A percentile compares a stretch with the other conserved stretches of the same genome.
Conservation (phyloP, 2,329 filamentous ascomycete genomes). For the Claviceps paspali region DNA sequence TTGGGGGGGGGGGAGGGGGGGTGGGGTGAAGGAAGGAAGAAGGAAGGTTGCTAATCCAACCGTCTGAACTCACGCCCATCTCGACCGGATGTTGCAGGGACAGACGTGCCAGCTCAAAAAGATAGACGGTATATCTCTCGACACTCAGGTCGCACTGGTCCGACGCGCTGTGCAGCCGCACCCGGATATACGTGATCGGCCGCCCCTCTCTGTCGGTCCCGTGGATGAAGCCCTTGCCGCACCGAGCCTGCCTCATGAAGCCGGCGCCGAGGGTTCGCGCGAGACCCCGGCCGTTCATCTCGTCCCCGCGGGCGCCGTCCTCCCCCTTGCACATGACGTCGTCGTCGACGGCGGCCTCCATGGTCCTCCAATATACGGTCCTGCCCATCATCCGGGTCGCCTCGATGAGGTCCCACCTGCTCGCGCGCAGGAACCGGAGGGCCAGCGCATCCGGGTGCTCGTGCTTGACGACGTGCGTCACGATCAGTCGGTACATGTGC, state of each 20-base stretch:
- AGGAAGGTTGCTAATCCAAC: no score
- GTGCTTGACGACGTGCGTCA: slow-evolving; percentile 83
- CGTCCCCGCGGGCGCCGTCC: slow-evolving; percentile 40
- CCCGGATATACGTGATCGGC: slow-evolving; percentile 67
- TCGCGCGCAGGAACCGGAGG: slow-evolving; percentile 60
- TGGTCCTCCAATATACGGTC: slow-evolving; percentile 72
- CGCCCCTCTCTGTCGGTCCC: slow-evolving; percentile 63
- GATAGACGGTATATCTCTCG: slow-evolving; percentile 72
- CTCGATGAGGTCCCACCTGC: slow-evolving; percentile 81
- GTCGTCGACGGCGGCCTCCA: slow-evolving; percentile 69
- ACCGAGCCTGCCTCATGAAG: slow-evolving; percentile 64
- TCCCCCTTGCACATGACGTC: slow-evolving; percentile 65
- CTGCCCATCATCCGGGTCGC: slow-evolving; percentile 80
- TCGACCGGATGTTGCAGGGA: no score
- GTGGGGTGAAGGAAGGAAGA: no score
- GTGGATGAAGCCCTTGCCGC: slow-evolving; percentile 80
- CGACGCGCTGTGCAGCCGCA: slow-evolving; percentile 60
- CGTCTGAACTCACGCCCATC: slow-evolving; percentile 69
- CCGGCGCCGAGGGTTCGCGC: slow-evolving; percentile 52
- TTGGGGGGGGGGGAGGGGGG: no score
- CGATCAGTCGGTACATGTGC: slow-evolving; percentile 56
- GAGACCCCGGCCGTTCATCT: slow-evolving; percentile 37
- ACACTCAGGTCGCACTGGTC: slow-evolving; percentile 63
- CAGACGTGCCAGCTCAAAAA: slow-evolving; percentile 78
- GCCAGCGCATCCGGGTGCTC: slow-evolving; percentile 73